Evolutionary conservation across 2,329 filamentous ascomycete species (phyloP).

Genomic region (Sordariomycetes sp.): DNA sequence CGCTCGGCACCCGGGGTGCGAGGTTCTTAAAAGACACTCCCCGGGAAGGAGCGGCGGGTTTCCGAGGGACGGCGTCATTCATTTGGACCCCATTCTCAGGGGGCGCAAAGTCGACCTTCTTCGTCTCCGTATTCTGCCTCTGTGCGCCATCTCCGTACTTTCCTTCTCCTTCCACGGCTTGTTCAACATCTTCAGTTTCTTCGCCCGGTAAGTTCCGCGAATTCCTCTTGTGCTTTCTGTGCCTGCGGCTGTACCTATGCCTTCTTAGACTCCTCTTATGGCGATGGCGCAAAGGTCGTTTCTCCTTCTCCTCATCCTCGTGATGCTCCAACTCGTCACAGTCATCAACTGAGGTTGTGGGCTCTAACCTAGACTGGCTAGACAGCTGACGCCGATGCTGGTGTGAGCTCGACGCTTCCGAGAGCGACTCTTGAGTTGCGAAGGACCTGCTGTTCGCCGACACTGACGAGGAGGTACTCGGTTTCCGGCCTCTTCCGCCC

Average conservation of each 20-base stretch:
- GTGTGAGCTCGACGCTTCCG: not conserved
- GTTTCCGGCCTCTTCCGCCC: constrained; percentile 60
- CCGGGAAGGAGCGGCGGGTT: constrained; percentile 38
- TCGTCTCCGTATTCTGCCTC: constrained; percentile 22
- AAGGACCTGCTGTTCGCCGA: constrained; percentile 16
- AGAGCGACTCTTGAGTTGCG: not conserved
- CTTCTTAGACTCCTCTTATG: constrained; percentile 15
- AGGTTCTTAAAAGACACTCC: constrained; percentile 49
- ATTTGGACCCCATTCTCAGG: not conserved
- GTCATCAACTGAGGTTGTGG: not conserved
- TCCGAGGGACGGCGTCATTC: constrained; percentile 4
- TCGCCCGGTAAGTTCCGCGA: not conserved
- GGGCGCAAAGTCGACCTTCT: constrained; percentile 46
- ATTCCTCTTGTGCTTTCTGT: constrained; percentile 25
- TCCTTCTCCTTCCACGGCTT: too few relatives aligned
- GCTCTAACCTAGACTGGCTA: not conserved
- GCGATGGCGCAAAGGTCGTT: constrained; percentile 13
- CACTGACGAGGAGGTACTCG: constrained; percentile 57
- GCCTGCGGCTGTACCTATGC: constrained; percentile 21
- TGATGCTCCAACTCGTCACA: not conserved
- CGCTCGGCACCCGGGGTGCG: constrained; percentile 38
- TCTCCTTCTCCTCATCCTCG: constrained; percentile 26
- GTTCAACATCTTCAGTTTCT: not conserved
- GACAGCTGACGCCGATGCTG: not conserved
- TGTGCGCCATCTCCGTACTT: not conserved